A percentile compares a stretch with the other conserved stretches of the same genome.
These are phyloP conservation scores for Spathaspora sp. DNA, from an alignment of 805 yeast genomes.

Conservation along the genomic window DNA sequence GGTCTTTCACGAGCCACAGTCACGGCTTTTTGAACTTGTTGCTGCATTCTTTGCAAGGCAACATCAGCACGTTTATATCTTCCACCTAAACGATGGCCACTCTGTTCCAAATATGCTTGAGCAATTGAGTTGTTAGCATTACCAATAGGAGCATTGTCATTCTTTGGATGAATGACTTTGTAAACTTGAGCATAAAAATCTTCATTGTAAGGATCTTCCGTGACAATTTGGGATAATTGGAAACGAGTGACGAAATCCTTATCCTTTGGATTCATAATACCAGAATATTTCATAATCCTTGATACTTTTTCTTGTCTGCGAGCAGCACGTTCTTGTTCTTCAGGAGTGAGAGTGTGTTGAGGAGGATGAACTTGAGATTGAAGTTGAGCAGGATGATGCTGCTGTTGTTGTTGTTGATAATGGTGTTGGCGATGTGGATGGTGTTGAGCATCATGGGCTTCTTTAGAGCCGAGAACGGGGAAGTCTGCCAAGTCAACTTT, in stretches of 20 bases:
- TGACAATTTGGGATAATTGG: slow-evolving; percentile 91
- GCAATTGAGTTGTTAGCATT: slow-evolving; percentile 79
- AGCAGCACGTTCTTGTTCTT: slow-evolving; percentile 65
- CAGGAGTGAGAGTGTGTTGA: slow-evolving; percentile 52
- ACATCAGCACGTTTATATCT: slow-evolving; percentile 80
- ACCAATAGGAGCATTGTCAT: slow-evolving; percentile 20
- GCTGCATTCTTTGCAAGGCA: slow-evolving; percentile 96
- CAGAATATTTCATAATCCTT: slow-evolving; percentile 76
- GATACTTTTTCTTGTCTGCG: slow-evolving; percentile 72
- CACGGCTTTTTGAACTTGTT: slow-evolving; percentile 94
- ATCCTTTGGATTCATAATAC: slow-evolving; percentile 96
- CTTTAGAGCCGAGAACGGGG: slow-evolving; percentile 53
- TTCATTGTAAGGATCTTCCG: slow-evolving; percentile 95
- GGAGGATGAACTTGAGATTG: slow-evolving; percentile 21
- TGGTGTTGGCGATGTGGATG: slow-evolving; percentile 7
- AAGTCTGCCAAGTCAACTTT: slow-evolving; percentile 43
- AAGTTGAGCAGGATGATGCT: slow-evolving; percentile 21
- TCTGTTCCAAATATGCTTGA: slow-evolving; percentile 83
- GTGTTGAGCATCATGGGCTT: slow-evolving; percentile 14
- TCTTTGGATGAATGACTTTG: slow-evolving; percentile 52
- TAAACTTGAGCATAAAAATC: slow-evolving; percentile 95
- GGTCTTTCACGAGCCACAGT: slow-evolving; percentile 90
- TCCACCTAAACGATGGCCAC: slow-evolving; percentile 88
- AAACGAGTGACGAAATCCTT: slow-evolving; percentile 92
- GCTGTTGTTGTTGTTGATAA: slow-evolving; percentile 16